phyloP scores from a whole-genome alignment of 2,329 filamentous ascomycete species.

The Cladosporium sp. region DNA sequence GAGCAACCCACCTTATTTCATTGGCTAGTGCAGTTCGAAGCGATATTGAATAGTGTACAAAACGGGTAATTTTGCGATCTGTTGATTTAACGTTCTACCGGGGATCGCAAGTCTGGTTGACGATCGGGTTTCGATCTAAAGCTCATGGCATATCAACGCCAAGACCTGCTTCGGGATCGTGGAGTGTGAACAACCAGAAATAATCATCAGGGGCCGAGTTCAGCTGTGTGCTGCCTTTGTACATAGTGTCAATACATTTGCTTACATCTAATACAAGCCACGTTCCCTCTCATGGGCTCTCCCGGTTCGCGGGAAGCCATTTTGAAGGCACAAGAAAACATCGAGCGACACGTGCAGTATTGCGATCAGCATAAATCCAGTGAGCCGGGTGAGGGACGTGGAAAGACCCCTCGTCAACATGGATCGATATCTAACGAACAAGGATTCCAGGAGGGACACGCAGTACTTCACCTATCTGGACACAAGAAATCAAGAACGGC shows the following conservation, averaged over 20 bases:
- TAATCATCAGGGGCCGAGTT: neutral
- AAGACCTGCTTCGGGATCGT: slow-evolving; percentile 16
- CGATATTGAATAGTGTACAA: neutral
- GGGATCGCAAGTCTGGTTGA: slow-evolving; percentile 3
- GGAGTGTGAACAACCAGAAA: slow-evolving; percentile 7
- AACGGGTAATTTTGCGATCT: slow-evolving; percentile 10
- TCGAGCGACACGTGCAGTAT: slow-evolving; percentile 12
- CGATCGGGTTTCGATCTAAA: slow-evolving; percentile 13
- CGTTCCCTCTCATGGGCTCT: slow-evolving; percentile 4
- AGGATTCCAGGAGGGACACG: neutral
- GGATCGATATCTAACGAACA: neutral
- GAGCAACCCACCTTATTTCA: neutral
- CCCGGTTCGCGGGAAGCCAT: slow-evolving; percentile 9
- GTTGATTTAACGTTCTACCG: neutral
- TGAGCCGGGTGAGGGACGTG: slow-evolving; percentile 9
- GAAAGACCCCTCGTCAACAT: neutral
- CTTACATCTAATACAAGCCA: neutral
- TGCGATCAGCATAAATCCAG: slow-evolving; percentile 6
- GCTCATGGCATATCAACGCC: slow-evolving; percentile 2
- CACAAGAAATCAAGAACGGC: slow-evolving; percentile 13
- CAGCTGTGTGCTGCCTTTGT: neutral
- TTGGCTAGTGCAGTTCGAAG: neutral
- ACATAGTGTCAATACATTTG: neutral
- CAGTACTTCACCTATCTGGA: slow-evolving; percentile 7
- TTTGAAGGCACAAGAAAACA: slow-evolving; percentile 1